A percentile compares a stretch with the other conserved stretches of the same genome.
Evolutionary conservation across 805 yeast species (phyloP).

Genomic region (Starmerella asiatica): DNA sequence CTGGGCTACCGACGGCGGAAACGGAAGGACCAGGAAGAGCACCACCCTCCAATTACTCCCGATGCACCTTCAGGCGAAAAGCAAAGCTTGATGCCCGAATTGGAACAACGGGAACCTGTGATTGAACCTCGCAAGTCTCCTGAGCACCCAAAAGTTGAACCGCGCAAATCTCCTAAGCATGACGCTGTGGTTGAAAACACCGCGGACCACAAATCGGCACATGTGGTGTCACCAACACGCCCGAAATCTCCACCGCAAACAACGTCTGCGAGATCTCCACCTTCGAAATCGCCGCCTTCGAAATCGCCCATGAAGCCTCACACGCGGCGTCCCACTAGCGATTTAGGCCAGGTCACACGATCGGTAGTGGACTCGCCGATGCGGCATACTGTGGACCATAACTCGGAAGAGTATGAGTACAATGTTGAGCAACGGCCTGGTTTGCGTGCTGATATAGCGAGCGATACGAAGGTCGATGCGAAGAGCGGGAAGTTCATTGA

Average conservation of each 20-base stretch:
- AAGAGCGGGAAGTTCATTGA: neutral
- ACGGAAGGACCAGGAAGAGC: no score
- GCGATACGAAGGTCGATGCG: no score
- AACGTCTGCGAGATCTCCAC: no score
- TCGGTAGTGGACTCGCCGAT: neutral
- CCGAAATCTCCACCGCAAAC: neutral
- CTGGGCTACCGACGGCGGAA: constrained; percentile 16
- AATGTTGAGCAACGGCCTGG: neutral
- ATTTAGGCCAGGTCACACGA: neutral
- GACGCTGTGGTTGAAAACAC: no score
- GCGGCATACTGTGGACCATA: neutral
- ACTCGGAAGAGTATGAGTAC: neutral
- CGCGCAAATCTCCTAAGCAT: no score
- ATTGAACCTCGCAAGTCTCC: no score
- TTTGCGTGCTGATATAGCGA: neutral
- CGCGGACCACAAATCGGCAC: no score
- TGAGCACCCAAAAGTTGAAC: no score
- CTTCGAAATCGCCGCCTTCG: neutral
- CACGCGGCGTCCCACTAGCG: neutral
- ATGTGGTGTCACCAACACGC: neutral
- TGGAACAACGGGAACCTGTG: no score
- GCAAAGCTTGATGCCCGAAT: no score
- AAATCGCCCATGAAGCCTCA: neutral
- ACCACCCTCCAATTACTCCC: no score
- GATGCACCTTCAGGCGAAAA: no score